A percentile compares a stretch with the other conserved stretches of the same genome.
Evolutionary conservation across 2,329 filamentous ascomycete genomes (phyloP).

Genomic region (Dactylella cylindrospora): DNA sequence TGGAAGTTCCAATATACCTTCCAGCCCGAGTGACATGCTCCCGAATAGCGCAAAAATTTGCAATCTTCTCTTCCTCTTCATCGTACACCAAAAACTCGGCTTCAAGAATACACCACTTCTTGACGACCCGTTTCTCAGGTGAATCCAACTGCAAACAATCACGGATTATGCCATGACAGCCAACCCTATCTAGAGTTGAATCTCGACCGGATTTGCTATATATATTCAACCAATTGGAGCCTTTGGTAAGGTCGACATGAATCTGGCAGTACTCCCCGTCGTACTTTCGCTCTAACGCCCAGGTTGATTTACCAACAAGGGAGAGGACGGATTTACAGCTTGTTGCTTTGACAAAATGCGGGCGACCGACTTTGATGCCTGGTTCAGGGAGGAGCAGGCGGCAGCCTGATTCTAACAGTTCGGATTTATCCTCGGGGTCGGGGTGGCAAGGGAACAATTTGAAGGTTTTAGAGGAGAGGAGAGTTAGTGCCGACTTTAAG

Average conservation of each 20-base stretch:
- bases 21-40: constrained; percentile 77
- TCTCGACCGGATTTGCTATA: constrained; percentile 94
- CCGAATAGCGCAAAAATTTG: constrained; percentile 78
- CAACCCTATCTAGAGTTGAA: constrained; percentile 70
- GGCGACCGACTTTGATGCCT: constrained; percentile 47
- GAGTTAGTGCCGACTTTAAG: constrained; percentile 42
- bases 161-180: constrained; percentile 59
- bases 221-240: constrained; percentile 65
- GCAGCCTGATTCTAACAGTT: constrained; percentile 13
- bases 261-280: constrained; percentile 78
- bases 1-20: constrained; percentile 67
- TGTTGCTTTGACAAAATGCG: constrained; percentile 47
- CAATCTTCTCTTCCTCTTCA: constrained; percentile 64
- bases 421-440: constrained; percentile 12
- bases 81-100: constrained; percentile 80
- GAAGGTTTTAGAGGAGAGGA: constrained; percentile 34
- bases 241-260: constrained; percentile 69
- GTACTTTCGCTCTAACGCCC: constrained; percentile 48
- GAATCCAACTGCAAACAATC: constrained; percentile 65
- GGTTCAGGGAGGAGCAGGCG: constrained; percentile 45
- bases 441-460: constrained; percentile 39
- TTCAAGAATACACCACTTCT: constrained; percentile 72
- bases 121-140: constrained; percentile 60
- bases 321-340: constrained; percentile 27
- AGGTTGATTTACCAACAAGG: constrained; percentile 22